These are phyloP conservation scores for Strobilomyces dryophilus DNA, from an alignment of 768 basidiomycete genomes.

Conservation along the genomic window DNA sequence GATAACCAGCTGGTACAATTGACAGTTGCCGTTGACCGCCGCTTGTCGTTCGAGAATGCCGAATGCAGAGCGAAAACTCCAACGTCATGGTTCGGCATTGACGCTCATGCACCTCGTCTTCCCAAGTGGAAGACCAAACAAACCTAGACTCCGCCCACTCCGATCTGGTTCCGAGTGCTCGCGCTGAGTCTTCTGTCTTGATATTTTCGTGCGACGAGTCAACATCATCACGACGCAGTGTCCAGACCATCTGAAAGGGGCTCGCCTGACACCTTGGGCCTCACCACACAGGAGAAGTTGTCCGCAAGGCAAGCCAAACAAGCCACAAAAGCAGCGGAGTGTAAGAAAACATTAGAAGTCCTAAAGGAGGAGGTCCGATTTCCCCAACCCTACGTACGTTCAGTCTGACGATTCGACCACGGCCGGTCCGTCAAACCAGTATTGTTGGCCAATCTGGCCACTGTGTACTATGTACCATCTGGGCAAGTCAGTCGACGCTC, in stretches of 20 bases:
- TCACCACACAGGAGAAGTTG: background rate
- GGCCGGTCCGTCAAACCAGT: slow-evolving; percentile 30
- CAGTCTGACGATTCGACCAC: slow-evolving; percentile 23
- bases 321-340: slow-evolving; percentile 10
- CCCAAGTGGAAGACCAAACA: no score
- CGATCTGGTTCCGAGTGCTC: no score
- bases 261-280: background rate
- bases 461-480: slow-evolving; percentile 41
- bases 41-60: no score
- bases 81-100: no score
- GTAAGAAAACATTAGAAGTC: slow-evolving; percentile 18
- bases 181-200: no score
- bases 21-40: no score
- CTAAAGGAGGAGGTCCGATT: slow-evolving; percentile 22
- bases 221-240: background rate
- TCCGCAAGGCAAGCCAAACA: slow-evolving; percentile 6
- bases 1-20: no score
- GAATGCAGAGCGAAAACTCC: no score
- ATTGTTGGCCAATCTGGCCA: slow-evolving; percentile 39
- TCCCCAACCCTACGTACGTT: background rate
- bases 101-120: no score
- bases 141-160: no score
- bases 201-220: background rate
- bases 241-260: background rate
- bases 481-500: slow-evolving; percentile 24